Evolutionary conservation across 176 grass and related monocot genomes (phyloP).

Genomic region (barley (Hordeum vulgare)): DNA sequence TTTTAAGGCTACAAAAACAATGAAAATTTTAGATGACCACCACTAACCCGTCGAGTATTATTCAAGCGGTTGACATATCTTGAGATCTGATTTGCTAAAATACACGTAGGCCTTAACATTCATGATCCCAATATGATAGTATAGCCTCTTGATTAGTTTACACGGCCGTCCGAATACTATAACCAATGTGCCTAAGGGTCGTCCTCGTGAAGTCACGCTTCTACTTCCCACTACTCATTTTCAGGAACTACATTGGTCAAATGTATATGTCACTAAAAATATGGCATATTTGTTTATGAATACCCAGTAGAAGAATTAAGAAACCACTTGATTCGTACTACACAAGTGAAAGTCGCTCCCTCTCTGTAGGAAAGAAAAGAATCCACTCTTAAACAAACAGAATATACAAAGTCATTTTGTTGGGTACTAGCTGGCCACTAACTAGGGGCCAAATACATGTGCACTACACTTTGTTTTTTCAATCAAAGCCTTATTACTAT

Average conservation of each 20-base stretch:
- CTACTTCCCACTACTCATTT: neutral
- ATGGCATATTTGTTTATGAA: neutral
- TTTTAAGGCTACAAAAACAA: neutral
- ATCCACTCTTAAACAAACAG: too few relatives aligned
- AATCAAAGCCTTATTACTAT: neutral
- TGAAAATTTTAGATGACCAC: neutral
- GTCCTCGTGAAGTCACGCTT: neutral
- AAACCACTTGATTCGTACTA: neutral
- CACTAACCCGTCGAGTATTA: neutral
- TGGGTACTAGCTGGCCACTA: neutral
- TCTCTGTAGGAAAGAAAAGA: too few relatives aligned
- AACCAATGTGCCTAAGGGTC: neutral
- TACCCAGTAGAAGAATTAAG: neutral
- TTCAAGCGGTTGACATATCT: slow-evolving; percentile 34
- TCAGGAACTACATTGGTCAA: neutral
- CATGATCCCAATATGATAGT: slow-evolving; percentile 4
- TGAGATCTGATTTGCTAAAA: slow-evolving; percentile 4
- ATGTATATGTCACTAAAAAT: slow-evolving; percentile 3
- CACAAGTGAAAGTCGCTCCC: neutral
- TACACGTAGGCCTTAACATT: slow-evolving; percentile 1
- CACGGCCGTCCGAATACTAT: neutral
- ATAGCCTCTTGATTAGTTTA: neutral
- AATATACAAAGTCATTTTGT: neutral
- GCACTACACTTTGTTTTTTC: neutral
- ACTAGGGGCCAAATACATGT: neutral